phyloP scores from a whole-genome alignment of 2,329 filamentous ascomycete species.

The Aspergillus proliferans region DNA sequence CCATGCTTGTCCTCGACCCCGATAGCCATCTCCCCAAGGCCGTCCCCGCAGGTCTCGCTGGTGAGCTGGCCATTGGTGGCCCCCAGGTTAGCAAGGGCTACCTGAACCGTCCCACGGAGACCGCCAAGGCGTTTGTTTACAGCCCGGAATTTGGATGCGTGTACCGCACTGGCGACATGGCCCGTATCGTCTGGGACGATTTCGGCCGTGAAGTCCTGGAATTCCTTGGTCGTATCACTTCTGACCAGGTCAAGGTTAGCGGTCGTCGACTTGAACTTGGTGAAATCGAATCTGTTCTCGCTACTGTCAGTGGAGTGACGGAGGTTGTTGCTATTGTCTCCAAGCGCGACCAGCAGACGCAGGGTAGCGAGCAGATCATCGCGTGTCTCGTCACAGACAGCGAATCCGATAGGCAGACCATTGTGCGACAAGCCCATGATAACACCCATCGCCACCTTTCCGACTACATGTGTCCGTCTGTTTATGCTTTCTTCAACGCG shows the following conservation, averaged over 20 bases:
- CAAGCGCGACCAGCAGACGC: constrained; percentile 9
- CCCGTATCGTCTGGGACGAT: constrained; percentile 59
- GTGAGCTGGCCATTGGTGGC: constrained; percentile 40
- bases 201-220: constrained; percentile 51
- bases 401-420: constrained; percentile 4
- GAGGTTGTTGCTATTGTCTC: constrained; percentile 20
- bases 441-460: constrained; percentile 11
- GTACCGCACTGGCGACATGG: constrained; percentile 31
- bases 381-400: constrained; percentile 16
- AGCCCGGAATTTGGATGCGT: constrained; percentile 42
- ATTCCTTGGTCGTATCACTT: constrained; percentile 71
- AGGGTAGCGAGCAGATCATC: constrained; percentile 20
- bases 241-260: constrained; percentile 77
- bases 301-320: constrained; percentile 12
- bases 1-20: constrained; percentile 24
- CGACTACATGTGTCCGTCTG: constrained; percentile 21
- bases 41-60: constrained; percentile 36
- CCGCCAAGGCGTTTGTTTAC: constrained; percentile 19
- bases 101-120: constrained; percentile 19
- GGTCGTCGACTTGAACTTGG: constrained; percentile 77
- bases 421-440: constrained; percentile 11
- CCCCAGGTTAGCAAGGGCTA: constrained; percentile 27
- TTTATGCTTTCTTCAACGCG: constrained; percentile 14
- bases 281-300: constrained; percentile 55
- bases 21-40: constrained; percentile 22